phyloP scores from a whole-genome alignment of 768 basidiomycete genomes.

The Kwoniella sp. region DNA sequence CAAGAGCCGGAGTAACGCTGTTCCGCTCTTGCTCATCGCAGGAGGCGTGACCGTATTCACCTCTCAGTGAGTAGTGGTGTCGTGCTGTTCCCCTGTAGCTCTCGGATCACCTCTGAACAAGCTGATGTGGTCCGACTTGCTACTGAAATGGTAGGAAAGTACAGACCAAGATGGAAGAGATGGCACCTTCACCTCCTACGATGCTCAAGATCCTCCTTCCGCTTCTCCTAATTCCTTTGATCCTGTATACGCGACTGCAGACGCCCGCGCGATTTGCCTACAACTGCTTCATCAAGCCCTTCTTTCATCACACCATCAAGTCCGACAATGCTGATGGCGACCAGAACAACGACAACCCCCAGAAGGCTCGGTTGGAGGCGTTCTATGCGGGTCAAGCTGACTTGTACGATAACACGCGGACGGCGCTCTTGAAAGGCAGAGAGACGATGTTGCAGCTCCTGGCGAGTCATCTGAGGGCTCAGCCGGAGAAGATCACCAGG shows the following conservation, averaged over 20 bases:
- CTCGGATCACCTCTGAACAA: not conserved
- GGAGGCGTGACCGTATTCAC: not conserved
- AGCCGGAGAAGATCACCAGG: slow-evolving; percentile 42
- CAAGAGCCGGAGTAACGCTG: not conserved
- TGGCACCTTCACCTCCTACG: not conserved
- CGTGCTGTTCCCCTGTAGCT: not conserved
- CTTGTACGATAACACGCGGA: slow-evolving; percentile 72
- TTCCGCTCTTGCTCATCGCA: slow-evolving; percentile 3
- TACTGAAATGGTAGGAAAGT: slow-evolving; percentile 1
- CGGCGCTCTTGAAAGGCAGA: slow-evolving; percentile 67
- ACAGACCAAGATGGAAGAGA: slow-evolving; percentile 9
- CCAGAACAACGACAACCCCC: slow-evolving; percentile 23
- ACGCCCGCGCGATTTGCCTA: slow-evolving; percentile 52
- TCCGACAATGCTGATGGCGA: not conserved
- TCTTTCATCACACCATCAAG: slow-evolving; percentile 25
- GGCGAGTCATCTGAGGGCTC: slow-evolving; percentile 65
- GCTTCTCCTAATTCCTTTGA: slow-evolving; percentile 24
- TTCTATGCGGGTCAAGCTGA: slow-evolving; percentile 73
- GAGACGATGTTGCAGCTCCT: slow-evolving; percentile 73
- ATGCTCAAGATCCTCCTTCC: slow-evolving; percentile 18
- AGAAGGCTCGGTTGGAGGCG: slow-evolving; percentile 55
- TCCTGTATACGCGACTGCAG: slow-evolving; percentile 20
- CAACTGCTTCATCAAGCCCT: slow-evolving; percentile 57
- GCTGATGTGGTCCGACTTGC: not conserved
- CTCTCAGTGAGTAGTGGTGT: not conserved